Conservation (phyloP, 2,329 filamentous ascomycete species). For the Colletotrichum trifolii region DNA sequence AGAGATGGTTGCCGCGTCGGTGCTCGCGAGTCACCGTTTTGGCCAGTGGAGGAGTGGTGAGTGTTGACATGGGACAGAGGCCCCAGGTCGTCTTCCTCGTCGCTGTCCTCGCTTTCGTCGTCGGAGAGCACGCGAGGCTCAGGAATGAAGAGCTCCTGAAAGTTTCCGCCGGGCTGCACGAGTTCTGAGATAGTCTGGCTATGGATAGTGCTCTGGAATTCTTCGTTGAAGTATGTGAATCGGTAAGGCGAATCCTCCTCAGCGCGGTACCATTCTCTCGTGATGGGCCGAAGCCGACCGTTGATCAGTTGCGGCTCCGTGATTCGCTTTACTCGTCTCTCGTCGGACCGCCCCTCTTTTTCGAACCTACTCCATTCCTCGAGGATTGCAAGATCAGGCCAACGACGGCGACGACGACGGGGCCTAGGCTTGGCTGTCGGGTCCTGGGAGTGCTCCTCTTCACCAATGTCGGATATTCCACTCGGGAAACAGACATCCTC, state of each 20-base stretch:
- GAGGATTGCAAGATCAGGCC: constrained; percentile 86
- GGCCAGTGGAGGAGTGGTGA: constrained; percentile 43
- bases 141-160: constrained; percentile 89
- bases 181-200: constrained; percentile 95
- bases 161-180: constrained; percentile 84
- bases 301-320: constrained; percentile 94
- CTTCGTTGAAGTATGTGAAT: constrained; percentile 99
- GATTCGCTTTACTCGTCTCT: constrained; percentile 87
- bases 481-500: constrained; percentile 95
- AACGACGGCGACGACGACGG: constrained; percentile 71
- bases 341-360: constrained; percentile 87
- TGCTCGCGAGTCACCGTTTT: constrained; percentile 55
- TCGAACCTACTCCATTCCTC: constrained; percentile 93
- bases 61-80: constrained; percentile 17
- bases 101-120: constrained; percentile 74
- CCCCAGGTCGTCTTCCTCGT: constrained; percentile 43
- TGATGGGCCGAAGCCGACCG: constrained; percentile 84
- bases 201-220: constrained; percentile 95
- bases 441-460: constrained; percentile 73
- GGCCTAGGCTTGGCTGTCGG: constrained; percentile 40
- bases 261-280: constrained; percentile 84
- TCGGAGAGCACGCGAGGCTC: constrained; percentile 82
- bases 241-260: constrained; percentile 93
- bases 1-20: constrained; percentile 60
- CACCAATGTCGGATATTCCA: constrained; percentile 81